A percentile compares a stretch with the other conserved stretches of the same genome.
Conservation (phyloP, 2,329 filamentous ascomycete species). For the Fusarium longipes region DNA sequence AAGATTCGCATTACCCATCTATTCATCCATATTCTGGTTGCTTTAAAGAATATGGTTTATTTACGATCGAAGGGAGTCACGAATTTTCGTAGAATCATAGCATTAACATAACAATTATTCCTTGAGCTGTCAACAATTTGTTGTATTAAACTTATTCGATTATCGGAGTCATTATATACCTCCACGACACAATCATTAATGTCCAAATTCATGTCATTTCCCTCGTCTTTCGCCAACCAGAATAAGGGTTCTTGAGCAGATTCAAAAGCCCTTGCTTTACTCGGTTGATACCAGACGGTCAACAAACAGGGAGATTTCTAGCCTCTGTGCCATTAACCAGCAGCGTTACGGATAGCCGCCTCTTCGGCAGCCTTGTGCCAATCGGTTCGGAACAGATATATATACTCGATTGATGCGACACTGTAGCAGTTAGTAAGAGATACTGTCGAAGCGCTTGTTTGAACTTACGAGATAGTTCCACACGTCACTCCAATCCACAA, state of each 20-base stretch:
- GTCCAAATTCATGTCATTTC: background rate
- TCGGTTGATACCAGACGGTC: background rate
- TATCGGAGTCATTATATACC: background rate
- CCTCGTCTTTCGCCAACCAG: background rate
- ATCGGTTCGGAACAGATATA: conserved; percentile 62
- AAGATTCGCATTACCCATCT: conserved; percentile 11
- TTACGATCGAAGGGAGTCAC: background rate
- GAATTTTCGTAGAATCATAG: background rate
- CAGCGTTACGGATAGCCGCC: conserved; percentile 63
- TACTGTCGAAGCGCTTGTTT: background rate
- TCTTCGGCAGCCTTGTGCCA: conserved; percentile 66
- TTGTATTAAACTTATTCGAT: background rate
- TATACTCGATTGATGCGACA: conserved; percentile 65
- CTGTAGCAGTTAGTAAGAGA: conserved; percentile 48
- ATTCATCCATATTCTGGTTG: conserved; percentile 1
- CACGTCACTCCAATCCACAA: conserved; percentile 84
- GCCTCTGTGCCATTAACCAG: conserved; percentile 48
- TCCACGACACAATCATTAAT: background rate
- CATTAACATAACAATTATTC: no score
- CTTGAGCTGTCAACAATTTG: background rate
- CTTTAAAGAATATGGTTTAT: background rate
- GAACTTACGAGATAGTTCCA: conserved; percentile 71
- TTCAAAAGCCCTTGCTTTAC: background rate
- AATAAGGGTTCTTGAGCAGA: background rate
- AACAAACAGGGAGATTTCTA: background rate